Conservation (phyloP, 345 rosid genomes). For the Camelina neglecta region DNA sequence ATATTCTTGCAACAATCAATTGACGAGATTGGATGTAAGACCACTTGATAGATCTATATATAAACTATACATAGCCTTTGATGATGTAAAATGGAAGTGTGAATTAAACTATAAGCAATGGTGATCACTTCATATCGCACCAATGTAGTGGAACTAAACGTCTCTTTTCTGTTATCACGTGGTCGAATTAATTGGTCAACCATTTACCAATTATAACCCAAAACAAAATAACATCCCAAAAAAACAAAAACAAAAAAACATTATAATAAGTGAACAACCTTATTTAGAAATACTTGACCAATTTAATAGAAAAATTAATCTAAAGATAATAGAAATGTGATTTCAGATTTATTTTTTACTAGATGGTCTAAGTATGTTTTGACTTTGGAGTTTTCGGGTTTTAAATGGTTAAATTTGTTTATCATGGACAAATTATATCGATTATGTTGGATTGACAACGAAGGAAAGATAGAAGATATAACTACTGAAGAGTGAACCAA, state of each 20-base stretch:
- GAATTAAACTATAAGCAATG: conserved; percentile 16
- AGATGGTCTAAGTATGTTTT: neutral
- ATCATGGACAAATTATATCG: too few relatives aligned
- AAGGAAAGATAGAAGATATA: too few relatives aligned
- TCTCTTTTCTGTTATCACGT: conserved; percentile 32
- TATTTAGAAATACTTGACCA: too few relatives aligned
- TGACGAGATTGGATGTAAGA: conserved; percentile 10
- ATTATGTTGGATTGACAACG: too few relatives aligned
- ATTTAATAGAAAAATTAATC: too few relatives aligned
- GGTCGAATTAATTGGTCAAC: conserved; percentile 7
- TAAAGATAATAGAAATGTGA: too few relatives aligned
- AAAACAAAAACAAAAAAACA: neutral
- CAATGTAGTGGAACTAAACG: conserved; percentile 40
- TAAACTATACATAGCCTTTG: neutral
- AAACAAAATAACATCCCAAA: neutral
- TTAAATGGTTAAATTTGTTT: too few relatives aligned
- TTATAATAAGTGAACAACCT: neutral
- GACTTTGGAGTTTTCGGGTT: too few relatives aligned
- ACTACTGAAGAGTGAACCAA: too few relatives aligned
- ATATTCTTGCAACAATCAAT: conserved; percentile 1
- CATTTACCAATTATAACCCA: neutral
- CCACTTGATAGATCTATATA: neutral
- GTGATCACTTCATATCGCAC: conserved; percentile 34
- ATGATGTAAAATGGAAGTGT: conserved; percentile 21
- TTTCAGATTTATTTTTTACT: neutral